These are phyloP conservation scores for Magnusiomyces clavatus DNA, from an alignment of 1,139 yeast species.

Conservation along the genomic window DNA sequence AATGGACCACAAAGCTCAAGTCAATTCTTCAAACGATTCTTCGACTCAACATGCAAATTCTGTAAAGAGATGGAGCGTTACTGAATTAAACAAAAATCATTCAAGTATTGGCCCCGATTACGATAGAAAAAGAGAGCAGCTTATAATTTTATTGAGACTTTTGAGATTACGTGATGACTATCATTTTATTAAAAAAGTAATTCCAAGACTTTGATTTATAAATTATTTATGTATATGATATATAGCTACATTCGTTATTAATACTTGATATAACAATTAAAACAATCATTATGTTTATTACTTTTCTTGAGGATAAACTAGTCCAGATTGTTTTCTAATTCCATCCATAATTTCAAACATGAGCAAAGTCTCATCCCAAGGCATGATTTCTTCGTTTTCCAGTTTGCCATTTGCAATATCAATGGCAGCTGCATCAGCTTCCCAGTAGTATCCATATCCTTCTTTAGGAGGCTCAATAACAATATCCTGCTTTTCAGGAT, in stretches of 20 bases:
- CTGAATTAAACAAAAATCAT: background rate
- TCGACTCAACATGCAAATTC: background rate
- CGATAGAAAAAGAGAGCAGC: background rate
- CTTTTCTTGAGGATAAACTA: constrained; percentile 37
- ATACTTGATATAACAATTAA: no score
- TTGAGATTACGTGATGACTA: background rate
- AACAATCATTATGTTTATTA: background rate
- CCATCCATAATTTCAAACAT: constrained; percentile 42
- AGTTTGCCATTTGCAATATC: constrained; percentile 33
- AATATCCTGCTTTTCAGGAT: constrained; percentile 13
- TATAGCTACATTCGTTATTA: no score
- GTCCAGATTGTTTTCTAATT: constrained; percentile 37
- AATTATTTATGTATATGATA: background rate
- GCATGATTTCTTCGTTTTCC: constrained; percentile 34
- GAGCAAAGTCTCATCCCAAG: constrained; percentile 40
- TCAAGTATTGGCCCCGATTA: background rate
- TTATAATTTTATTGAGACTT: background rate
- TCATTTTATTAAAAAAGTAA: constrained; percentile 1
- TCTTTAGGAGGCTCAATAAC: constrained; percentile 19
- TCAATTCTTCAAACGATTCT: background rate
- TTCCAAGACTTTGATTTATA: background rate
- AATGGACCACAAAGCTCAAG: background rate
- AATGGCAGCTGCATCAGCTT: constrained; percentile 39
- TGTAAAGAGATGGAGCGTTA: background rate
- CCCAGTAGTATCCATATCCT: constrained; percentile 43